These are phyloP conservation scores for Phytophthora pseudosyringae DNA, from an alignment of 352 stramenopile genomes.

Conservation along the genomic window DNA sequence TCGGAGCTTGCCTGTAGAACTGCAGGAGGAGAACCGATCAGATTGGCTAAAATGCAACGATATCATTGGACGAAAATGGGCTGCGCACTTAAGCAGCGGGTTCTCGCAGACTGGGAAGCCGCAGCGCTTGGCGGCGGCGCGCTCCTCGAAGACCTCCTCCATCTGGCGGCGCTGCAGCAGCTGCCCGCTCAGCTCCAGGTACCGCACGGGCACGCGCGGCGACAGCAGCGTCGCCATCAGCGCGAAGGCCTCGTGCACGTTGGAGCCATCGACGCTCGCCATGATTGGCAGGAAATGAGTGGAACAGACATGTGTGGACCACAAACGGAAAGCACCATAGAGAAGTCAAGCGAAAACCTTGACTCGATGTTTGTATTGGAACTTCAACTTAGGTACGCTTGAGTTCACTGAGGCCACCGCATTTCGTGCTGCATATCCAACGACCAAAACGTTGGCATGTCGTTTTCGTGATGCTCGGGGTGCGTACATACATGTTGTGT, in stretches of 20 bases:
- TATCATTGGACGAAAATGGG: slow-evolving; percentile 23
- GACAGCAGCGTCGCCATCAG: slow-evolving; percentile 84
- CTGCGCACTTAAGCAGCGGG: slow-evolving; percentile 47
- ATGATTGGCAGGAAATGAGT: slow-evolving; percentile 17
- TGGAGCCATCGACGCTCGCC: slow-evolving; percentile 53
- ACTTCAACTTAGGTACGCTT: slow-evolving; percentile 7
- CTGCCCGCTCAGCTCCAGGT: slow-evolving; percentile 67
- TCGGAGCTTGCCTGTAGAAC: slow-evolving; percentile 70
- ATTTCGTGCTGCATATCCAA: too few species aligned
- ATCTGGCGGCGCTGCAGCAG: slow-evolving; percentile 84
- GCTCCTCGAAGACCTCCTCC: slow-evolving; percentile 86
- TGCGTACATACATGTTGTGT: too few species aligned
- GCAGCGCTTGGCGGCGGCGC: slow-evolving; percentile 68
- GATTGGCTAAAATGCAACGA: slow-evolving; percentile 9
- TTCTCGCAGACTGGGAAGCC: slow-evolving; percentile 78
- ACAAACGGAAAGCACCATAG: slow-evolving; percentile 1
- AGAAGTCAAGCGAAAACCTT: not conserved
- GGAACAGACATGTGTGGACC: slow-evolving; percentile 1
- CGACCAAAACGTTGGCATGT: too few species aligned
- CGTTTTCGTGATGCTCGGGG: too few species aligned
- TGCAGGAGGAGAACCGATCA: slow-evolving; percentile 24
- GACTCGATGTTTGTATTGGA: slow-evolving; percentile 7
- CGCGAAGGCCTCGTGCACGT: slow-evolving; percentile 76
- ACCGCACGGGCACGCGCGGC: slow-evolving; percentile 64
- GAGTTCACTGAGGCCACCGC: too few species aligned